Base-by-base conservation (phyloP, 2,329 filamentous ascomycete species). In the Gremmenia infestans region DNA sequence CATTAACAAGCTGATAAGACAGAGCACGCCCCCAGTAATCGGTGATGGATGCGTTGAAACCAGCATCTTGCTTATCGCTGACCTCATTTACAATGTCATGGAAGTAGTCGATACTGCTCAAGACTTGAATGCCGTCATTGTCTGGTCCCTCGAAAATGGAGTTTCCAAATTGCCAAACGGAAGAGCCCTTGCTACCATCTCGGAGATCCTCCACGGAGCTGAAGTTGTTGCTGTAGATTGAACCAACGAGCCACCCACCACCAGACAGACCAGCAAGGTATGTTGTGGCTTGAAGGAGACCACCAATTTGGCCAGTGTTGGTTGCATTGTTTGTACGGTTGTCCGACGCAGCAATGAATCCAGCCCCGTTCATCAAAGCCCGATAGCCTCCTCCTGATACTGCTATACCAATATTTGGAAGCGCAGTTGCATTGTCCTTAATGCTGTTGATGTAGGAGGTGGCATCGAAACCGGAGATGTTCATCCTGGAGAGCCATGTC, bases 1-100 rank as follows among this genome's bases (percentile, higher is more conserved):
- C 87, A 68, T 93, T 88, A 68, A 96, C 81, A 48, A 96, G 80
- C 73, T 96, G 91, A 72, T 88, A 95, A 1, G 86, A 86, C n/a
- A 96, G 78, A 48, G 89, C 89, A 56, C 91, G 87, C 28, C 89
- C 89, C 87, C 91, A 96, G 71, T 91, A 91, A 74, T 97, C 92
- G 0, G 92, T 96, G 55, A 96, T 78, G 8, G 89, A 88, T 3
- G 81, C 82, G 47, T 85, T 75, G 67, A 79, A 92, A 0, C 83
- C 82, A 15, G 85, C 86, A 56, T 85, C 71, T 1, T 68, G 65
- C 73, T 93, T 94, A 4, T 69, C 74, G 0, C 75, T 62, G 1
- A 91, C 86, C 14, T 81, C 76, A 11, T 80, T 71, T 5, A 74
- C 67, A 15, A 93, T 71, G 28, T 84, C 75, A 3, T 72, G 72